Evolutionary conservation across 2,329 filamentous ascomycete genomes (phyloP).

Genomic region (Mycosphaerelloides madeirae): DNA sequence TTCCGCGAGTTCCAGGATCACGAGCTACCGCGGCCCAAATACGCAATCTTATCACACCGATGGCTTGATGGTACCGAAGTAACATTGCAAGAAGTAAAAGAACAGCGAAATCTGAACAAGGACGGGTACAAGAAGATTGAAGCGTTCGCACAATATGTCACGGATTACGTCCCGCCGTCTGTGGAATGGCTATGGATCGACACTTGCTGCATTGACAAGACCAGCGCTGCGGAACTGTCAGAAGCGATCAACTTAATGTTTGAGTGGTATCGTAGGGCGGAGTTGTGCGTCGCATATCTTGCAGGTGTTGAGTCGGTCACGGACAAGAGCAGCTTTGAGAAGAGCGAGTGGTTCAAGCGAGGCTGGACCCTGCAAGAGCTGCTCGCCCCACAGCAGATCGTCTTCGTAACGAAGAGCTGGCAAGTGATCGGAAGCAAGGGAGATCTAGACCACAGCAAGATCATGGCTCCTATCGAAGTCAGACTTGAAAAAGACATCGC

Average conservation of each 20-base stretch:
- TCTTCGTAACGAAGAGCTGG: slow-evolving; percentile 6
- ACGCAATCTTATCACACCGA: slow-evolving; percentile 9
- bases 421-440: not conserved
- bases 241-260: slow-evolving; percentile 16
- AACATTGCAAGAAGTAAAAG: slow-evolving; percentile 5
- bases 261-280: slow-evolving; percentile 10
- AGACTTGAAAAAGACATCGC: slow-evolving; percentile 1
- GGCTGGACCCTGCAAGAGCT: slow-evolving; percentile 20
- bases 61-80: slow-evolving; percentile 9
- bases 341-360: slow-evolving; percentile 8
- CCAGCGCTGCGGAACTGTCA: slow-evolving; percentile 12
- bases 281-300: slow-evolving; percentile 11
- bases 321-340: not conserved
- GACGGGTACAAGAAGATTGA: slow-evolving; percentile 5
- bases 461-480: no score
- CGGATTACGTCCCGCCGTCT: slow-evolving; percentile 1
- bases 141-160: slow-evolving; percentile 3
- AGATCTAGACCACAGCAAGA: no score
- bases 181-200: slow-evolving; percentile 11
- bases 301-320: slow-evolving; percentile 5
- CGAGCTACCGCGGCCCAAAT: slow-evolving; percentile 2
- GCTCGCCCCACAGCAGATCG: slow-evolving; percentile 6
- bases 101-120: slow-evolving; percentile 1
- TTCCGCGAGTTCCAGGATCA: not conserved
- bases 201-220: slow-evolving; percentile 19